Base-by-base conservation (phyloP, 1,284 basidiomycete species). In the Sphagnurus paluster region DNA sequence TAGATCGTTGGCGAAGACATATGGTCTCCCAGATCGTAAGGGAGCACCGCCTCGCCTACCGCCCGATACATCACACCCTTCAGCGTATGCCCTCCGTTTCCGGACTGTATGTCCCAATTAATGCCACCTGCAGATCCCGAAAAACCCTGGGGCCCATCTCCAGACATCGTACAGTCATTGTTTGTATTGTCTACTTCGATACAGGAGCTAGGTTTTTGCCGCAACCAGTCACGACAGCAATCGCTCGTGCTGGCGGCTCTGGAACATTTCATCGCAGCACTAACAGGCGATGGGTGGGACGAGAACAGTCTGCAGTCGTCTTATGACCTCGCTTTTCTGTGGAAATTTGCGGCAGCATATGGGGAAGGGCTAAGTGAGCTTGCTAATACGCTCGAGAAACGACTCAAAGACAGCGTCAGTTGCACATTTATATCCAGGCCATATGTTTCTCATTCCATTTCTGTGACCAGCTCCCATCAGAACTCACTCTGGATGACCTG, bases 291-390 rank as follows among this genome's bases (percentile, higher is more conserved):
- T 8, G 63, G 52, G 21, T 61, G 56, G 55, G 56, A 61, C n/a
- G 37, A 56, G 26, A 51, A 58, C 29, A 54, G 45, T 30, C 44
- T 52, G 13, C 67, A 72, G 48, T 46, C 54, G 32, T 47, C 68
- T 5, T 68, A 69, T 59, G 82, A 87, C 57, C 57, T 84, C 48
- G 64, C 64, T 2, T 76, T 84, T 50, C 65, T 86, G 29, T 68
- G 63, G 46, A 68, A 68, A 46, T 60, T 83, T 43, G 60, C 66
- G 34, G 63, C 65, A 36, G 59, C 66, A 35, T 70, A 74, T 58
- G 64, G 67, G 23, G 44, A 62, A 19, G 59, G 64, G 23, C 70
- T 68, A 66, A 48, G 55, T 36, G 63, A 68, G 41, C 51, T 68
- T 14, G 48, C 44, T 26, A 36, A 51, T 28, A 24, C 50, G 5